Evolutionary conservation across 805 yeast genomes (phyloP).

Genomic region (Zygoascus ofunaensis): DNA sequence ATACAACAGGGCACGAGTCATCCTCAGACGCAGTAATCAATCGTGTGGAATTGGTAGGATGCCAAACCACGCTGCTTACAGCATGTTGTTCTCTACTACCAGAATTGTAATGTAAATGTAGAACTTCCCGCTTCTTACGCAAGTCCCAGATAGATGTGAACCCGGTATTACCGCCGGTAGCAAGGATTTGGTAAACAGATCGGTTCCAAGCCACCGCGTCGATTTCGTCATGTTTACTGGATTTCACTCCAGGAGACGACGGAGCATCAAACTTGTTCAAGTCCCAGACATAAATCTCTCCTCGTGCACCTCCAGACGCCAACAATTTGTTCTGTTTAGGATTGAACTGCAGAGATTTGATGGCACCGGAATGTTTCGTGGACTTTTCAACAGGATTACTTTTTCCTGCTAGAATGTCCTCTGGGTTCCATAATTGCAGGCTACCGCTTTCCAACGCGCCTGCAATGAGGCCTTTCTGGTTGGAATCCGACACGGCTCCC

Average conservation of each 20-base stretch:
- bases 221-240: constrained; percentile 67
- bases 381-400: constrained; percentile 44
- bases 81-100: constrained; percentile 46
- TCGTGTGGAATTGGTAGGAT: constrained; percentile 79
- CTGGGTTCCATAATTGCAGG: constrained; percentile 69
- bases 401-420: constrained; percentile 36
- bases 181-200: constrained; percentile 73
- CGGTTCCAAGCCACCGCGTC: constrained; percentile 84
- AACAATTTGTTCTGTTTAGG: constrained; percentile 60
- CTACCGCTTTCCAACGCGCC: constrained; percentile 84
- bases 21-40: constrained; percentile 80
- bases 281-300: constrained; percentile 90
- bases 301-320: constrained; percentile 82
- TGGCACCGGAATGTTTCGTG: constrained; percentile 57
- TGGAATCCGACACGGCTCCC: constrained; percentile 49
- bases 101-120: constrained; percentile 63
- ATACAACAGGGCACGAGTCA: constrained; percentile 68
- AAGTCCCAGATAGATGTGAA: constrained; percentile 92
- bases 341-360: constrained; percentile 67
- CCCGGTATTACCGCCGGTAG: constrained; percentile 78
- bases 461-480: constrained; percentile 54
- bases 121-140: constrained; percentile 76
- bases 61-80: constrained; percentile 85
- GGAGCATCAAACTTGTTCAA: constrained; percentile 46
- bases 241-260: constrained; percentile 63